These are phyloP conservation scores for Penicillium goetzii DNA, from an alignment of 495 filamentous ascomycete species.

Conservation along the genomic window DNA sequence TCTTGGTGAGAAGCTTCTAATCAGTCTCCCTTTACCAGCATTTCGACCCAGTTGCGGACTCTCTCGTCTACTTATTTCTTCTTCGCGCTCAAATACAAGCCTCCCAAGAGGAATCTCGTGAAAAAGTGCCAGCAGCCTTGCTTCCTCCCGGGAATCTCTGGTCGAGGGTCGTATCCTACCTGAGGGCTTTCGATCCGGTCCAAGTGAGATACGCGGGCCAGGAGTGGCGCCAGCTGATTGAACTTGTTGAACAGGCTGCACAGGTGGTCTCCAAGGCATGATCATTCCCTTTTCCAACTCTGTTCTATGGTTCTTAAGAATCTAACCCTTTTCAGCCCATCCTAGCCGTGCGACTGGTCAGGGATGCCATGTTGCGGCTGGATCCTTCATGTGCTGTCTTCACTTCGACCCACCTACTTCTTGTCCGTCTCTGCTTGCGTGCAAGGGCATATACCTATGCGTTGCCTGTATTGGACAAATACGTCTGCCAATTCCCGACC, in stretches of 20 bases:
- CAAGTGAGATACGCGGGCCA: conserved; percentile 62
- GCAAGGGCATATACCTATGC: conserved; percentile 56
- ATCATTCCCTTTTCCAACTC: background rate
- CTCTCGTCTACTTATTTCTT: conserved; percentile 47
- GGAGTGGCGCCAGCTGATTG: conserved; percentile 57
- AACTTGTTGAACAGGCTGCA: conserved; percentile 49
- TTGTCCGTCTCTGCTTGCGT: conserved; percentile 64
- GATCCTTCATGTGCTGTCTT: conserved; percentile 73
- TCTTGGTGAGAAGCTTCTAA: background rate
- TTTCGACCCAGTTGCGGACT: conserved; percentile 48
- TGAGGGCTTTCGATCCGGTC: conserved; percentile 57
- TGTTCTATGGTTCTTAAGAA: background rate
- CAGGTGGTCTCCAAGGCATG: conserved; percentile 47
- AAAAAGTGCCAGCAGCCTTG: conserved; percentile 30
- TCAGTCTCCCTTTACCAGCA: conserved; percentile 3
- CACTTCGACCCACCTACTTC: conserved; percentile 65
- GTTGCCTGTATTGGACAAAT: conserved; percentile 69
- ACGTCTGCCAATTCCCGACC: conserved; percentile 67
- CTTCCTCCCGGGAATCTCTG: conserved; percentile 47
- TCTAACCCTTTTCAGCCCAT: conserved; percentile 51
- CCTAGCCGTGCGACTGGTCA: conserved; percentile 61
- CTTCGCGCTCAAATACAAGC: conserved; percentile 40
- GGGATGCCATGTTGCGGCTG: conserved; percentile 69
- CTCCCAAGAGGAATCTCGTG: conserved; percentile 27
- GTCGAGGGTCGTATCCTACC: conserved; percentile 51